These are phyloP conservation scores for Zasmidium angulare DNA, from an alignment of 2,329 filamentous ascomycete species.

Conservation along the genomic window DNA sequence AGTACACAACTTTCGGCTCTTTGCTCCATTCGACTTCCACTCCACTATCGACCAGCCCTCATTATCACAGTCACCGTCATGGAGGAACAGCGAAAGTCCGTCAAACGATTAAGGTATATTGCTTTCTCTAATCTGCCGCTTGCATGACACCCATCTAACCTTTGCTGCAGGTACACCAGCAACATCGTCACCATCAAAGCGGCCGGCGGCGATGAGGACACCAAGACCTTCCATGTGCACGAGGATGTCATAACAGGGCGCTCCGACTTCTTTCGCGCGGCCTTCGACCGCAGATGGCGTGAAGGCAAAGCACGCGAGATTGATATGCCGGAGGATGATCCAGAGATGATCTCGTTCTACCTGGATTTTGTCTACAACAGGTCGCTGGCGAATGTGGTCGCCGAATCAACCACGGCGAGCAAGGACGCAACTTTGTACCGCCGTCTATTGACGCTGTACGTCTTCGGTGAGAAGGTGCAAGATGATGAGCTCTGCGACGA, in stretches of 20 bases:
- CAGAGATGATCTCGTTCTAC: background rate
- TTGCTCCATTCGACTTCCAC: too few relatives aligned
- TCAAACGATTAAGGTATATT: too few relatives aligned
- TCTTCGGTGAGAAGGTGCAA: conserved; percentile 14
- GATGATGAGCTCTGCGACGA: conserved; percentile 7
- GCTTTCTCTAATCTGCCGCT: too few relatives aligned
- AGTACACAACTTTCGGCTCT: too few relatives aligned
- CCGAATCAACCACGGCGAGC: too few relatives aligned
- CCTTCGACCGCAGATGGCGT: conserved; percentile 10
- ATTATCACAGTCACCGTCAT: too few relatives aligned
- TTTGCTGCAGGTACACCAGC: background rate
- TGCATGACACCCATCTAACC: too few relatives aligned
- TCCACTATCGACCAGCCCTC: too few relatives aligned
- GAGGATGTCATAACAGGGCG: conserved; percentile 5
- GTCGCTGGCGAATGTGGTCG: too few relatives aligned
- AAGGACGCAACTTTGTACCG: too few relatives aligned
- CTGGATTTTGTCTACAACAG: background rate
- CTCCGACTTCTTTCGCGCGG: conserved; percentile 6
- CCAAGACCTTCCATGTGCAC: conserved; percentile 6
- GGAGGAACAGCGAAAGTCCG: too few relatives aligned
- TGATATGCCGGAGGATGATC: background rate
- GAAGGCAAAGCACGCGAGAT: conserved; percentile 7
- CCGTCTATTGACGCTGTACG: background rate
- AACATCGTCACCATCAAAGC: conserved; percentile 7
- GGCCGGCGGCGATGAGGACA: background rate